Evolutionary conservation across 2,329 filamentous ascomycete genomes (phyloP).

Genomic region (Diaporthe helianthi): DNA sequence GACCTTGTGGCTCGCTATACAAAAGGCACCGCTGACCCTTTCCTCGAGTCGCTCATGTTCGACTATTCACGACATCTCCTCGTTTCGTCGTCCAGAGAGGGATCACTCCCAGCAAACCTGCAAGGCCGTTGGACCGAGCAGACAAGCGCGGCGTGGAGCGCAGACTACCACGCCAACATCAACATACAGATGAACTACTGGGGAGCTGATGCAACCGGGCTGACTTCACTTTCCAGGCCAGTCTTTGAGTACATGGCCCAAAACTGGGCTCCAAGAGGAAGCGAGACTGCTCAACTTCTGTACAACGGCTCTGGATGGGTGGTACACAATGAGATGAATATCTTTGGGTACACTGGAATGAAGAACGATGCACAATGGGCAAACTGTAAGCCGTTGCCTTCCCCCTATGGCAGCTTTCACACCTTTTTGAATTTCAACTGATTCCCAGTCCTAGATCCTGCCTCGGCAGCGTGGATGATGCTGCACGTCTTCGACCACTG

Average conservation of each 20-base stretch:
- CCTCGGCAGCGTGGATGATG: constrained; percentile 64
- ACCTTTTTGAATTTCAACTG: neutral
- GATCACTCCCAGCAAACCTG: constrained; percentile 61
- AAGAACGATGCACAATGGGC: constrained; percentile 43
- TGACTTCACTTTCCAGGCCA: constrained; percentile 52
- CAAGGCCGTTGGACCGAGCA: constrained; percentile 62
- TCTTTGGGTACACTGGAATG: constrained; percentile 61
- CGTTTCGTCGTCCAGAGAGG: constrained; percentile 59
- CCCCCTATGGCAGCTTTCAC: too few species aligned
- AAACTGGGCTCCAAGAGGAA: constrained; percentile 60
- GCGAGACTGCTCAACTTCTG: constrained; percentile 58
- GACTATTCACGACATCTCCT: constrained; percentile 61
- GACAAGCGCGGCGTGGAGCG: constrained; percentile 49
- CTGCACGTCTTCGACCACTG: constrained; percentile 65
- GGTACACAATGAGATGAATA: constrained; percentile 63
- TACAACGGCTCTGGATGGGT: constrained; percentile 64
- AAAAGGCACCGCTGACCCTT: constrained; percentile 53
- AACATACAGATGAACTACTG: constrained; percentile 70
- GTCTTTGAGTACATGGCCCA: constrained; percentile 58
- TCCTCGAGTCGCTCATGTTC: constrained; percentile 59
- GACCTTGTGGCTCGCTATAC: constrained; percentile 33
- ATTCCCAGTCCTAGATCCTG: constrained; percentile 43
- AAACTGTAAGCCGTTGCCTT: constrained; percentile 37
- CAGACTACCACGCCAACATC: constrained; percentile 65
- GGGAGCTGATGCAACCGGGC: constrained; percentile 59